Base-by-base conservation (phyloP, 2,329 filamentous ascomycete species). In the Decorospora gaudefroyi region DNA sequence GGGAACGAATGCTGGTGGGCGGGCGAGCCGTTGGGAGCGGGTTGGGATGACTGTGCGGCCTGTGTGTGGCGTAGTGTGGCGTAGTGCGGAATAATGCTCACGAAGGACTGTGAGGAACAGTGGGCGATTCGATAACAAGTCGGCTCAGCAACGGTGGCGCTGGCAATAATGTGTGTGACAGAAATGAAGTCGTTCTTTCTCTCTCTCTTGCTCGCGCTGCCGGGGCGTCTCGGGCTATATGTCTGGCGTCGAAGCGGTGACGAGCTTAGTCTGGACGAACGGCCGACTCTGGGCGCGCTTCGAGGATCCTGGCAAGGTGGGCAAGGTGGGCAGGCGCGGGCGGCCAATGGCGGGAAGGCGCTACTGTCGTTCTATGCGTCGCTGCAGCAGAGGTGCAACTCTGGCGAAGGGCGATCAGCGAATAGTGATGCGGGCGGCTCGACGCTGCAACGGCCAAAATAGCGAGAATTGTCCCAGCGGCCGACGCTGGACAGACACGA, bases 211-310 rank as follows among this genome's bases (percentile, higher is more conserved):
- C 45, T 34, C 37, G 32, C 29, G 30, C 16, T 44, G 28, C 49
- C 47, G 55, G 57, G 57, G 56, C 54, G 42, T 38, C 42, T 42
- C 48, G 36, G 51, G 38, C 51, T 62, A 59, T 59, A 61, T 56
- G 57, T 40, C 43, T 36, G 45, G 45, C 19, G 55, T 28, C 19
- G 38, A 48, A 55, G 59, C 59, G 59, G 59, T 62, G 59, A 62
- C 59, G 57, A 57, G 42, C 33, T 31, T 46, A 31, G 42, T 43
- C 32, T 45, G 36, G 46, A 47, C 50, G 47, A 36, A 46, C 34
- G 56, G 38, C 49, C 38, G 38, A 35, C 47, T 46, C 42, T 53
- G 50, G 51, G 51, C 52, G 48, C 43, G 52, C 40, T 50, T 52
- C 34, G 46, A 43, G 36, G 25, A 58, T 51, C 51, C 55, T 51